Conservation (phyloP, 345 rosid species). For the Carallia pectinifolia region DNA sequence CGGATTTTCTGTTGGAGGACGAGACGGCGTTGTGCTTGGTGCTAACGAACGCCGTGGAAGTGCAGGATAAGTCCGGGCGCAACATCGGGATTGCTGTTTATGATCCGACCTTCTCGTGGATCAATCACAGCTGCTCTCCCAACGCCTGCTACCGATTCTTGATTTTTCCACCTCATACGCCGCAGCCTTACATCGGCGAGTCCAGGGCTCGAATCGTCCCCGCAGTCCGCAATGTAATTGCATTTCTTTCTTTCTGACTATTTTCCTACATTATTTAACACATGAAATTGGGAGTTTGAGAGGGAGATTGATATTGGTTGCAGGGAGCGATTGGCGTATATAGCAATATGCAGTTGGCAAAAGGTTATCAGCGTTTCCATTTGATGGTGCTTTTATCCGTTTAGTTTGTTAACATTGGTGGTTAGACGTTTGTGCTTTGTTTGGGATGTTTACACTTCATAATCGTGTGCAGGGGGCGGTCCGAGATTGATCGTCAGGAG, state of each 20-base stretch:
- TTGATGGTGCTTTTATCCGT: too few relatives aligned
- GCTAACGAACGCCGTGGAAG: constrained; percentile 82
- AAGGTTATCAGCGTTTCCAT: constrained; percentile 26
- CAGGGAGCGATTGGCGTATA: constrained; percentile 31
- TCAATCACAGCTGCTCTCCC: constrained; percentile 88
- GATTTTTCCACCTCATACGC: constrained; percentile 31
- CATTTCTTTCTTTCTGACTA: too few relatives aligned
- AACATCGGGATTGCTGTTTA: constrained; percentile 64
- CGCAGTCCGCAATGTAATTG: constrained; percentile 10
- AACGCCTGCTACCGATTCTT: constrained; percentile 70
- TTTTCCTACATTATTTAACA: too few relatives aligned
- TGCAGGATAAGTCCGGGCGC: constrained; percentile 53
- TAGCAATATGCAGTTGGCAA: constrained; percentile 12
- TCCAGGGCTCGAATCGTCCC: constrained; percentile 33
- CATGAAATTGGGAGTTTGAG: constrained; percentile 3
- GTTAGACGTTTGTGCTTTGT: too few relatives aligned
- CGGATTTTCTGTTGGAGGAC: constrained; percentile 21
- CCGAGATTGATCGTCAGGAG: constrained; percentile 63
- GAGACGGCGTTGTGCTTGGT: constrained; percentile 60
- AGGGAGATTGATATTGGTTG: constrained; percentile 21
- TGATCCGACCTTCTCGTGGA: constrained; percentile 66
- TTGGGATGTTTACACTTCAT: background rate
- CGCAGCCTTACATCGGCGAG: constrained; percentile 12
- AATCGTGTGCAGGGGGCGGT: constrained; percentile 35
- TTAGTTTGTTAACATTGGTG: background rate